A percentile compares a stretch with the other conserved stretches of the same genome.
Evolutionary conservation across 2,329 filamentous ascomycete species (phyloP).

Genomic region (Dactylellina cionopaga): DNA sequence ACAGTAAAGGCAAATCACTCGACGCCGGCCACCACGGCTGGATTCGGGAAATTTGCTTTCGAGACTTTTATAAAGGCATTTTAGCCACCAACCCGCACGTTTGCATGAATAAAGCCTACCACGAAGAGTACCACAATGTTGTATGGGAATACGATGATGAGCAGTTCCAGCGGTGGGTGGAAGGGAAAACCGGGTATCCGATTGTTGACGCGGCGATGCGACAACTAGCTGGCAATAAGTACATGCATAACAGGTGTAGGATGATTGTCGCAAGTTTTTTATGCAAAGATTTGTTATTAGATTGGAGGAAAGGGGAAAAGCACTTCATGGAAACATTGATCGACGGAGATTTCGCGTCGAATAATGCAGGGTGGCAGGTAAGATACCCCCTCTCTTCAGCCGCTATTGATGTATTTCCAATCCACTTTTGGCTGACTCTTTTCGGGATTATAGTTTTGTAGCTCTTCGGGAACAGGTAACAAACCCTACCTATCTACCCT

Average conservation of each 20-base stretch:
- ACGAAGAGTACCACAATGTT: constrained; percentile 84
- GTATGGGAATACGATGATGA: constrained; percentile 78
- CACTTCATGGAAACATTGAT: constrained; percentile 85
- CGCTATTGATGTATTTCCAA: constrained; percentile 54
- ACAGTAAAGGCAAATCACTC: constrained; percentile 68
- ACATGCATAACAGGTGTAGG: constrained; percentile 85
- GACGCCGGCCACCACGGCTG: constrained; percentile 56
- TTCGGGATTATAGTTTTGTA: constrained; percentile 31
- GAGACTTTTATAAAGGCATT: constrained; percentile 89
- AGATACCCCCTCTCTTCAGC: constrained; percentile 61
- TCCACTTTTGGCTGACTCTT: too few relatives aligned
- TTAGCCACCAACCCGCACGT: constrained; percentile 85
- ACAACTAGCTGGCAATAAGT: constrained; percentile 74
- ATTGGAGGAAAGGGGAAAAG: constrained; percentile 83
- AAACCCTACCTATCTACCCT: constrained; percentile 49
- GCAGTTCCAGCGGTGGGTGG: constrained; percentile 77
- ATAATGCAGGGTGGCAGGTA: constrained; percentile 75
- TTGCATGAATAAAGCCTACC: constrained; percentile 79
- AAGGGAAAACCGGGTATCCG: constrained; percentile 80
- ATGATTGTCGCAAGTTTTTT: constrained; percentile 87
- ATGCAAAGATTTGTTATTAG: constrained; percentile 79
- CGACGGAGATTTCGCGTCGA: constrained; percentile 82
- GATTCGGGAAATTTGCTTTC: constrained; percentile 56
- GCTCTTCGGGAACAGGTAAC: constrained; percentile 53
- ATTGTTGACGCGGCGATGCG: constrained; percentile 89